Base-by-base conservation (phyloP, 164 flowering plant genomes). In the Cinnamomum micranthum region DNA sequence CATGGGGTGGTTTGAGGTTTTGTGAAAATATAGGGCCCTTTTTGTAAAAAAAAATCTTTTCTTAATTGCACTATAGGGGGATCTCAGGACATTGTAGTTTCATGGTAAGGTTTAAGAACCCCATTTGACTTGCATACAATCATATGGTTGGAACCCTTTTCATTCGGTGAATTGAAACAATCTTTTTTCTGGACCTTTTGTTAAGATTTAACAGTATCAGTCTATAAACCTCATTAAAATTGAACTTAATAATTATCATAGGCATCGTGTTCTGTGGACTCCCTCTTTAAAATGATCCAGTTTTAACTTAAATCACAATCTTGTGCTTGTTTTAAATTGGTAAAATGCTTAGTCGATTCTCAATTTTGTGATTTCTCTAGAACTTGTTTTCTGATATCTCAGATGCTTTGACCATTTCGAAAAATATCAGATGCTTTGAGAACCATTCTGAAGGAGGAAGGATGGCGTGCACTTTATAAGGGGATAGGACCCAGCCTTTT, bases 401-500 rank as follows among this genome's bases (percentile, higher is more conserved):
- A 94, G 99, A 92, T 91, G 98, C 97, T 73, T 76, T 96, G 28
- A 96, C 99, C 78, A 94, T 96, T 80, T 50, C 87, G 81, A 92
- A 81, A 41, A 41, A 63, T 80, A 41, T 74, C 89, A 96, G 99
- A 92, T 91, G 98, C 97, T 73, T 76, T 96, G 28, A 89, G 87
- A 84, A 96, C 99, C 78, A 96, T 96, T 80, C 41, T 88, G 82
- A 92, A 81, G 85, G 99, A 96, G 81, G 99, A 96, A 87, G 99
- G 99, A 71, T 91, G 90, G 93, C 84, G 75, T 73, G 91, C 92
- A 70, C 88, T 96, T 63, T 96, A 96, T 80, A 91, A 75, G 84
- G 99, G 99, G 69, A 77, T 96, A 78, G 87, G 86, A 25, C 99
- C 99, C 51, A 76, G 97, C 75, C 94, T 96, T 69, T 84, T 96